Percentiles rank a stretch among this genome's conserved stretches.
phyloP scores from a whole-genome alignment of 1,284 basidiomycete species.

The Meripilus lineatus region DNA sequence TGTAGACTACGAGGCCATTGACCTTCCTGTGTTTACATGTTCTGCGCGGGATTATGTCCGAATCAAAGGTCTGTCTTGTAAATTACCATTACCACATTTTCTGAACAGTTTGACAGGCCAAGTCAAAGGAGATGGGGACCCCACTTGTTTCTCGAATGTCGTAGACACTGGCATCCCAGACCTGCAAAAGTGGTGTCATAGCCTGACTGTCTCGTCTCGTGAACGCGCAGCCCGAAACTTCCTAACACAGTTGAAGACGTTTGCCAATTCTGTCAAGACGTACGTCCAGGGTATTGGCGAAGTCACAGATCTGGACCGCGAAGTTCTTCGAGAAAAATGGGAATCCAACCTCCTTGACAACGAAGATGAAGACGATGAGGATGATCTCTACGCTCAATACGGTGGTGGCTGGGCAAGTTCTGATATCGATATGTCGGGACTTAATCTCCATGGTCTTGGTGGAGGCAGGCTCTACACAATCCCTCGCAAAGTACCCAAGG shows the following conservation, averaged over 20 bases:
- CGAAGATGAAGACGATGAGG: conserved; percentile 16
- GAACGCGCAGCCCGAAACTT: conserved; percentile 47
- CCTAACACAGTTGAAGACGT: conserved; percentile 41
- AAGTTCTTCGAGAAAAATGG: conserved; percentile 46
- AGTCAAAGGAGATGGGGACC: conserved; percentile 54
- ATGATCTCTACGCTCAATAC: conserved; percentile 21
- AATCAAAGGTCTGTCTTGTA: conserved; percentile 34
- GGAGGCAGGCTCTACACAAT: conserved; percentile 31
- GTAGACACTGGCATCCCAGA: conserved; percentile 53
- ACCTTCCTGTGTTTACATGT: conserved; percentile 58
- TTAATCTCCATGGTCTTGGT: conserved; percentile 24
- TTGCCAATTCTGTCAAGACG: conserved; percentile 40
- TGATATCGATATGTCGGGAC: conserved; percentile 26
- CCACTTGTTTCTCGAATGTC: conserved; percentile 48
- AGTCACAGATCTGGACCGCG: conserved; percentile 45
- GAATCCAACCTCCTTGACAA: conserved; percentile 31
- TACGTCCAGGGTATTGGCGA: conserved; percentile 48
- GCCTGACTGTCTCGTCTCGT: conserved; percentile 49
- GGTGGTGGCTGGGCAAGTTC: conserved; percentile 16
- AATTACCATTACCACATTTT: conserved; percentile 9
- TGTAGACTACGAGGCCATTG: conserved; percentile 56
- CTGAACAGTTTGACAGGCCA: conserved; percentile 32
- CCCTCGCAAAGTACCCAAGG: conserved; percentile 32
- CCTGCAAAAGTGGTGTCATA: conserved; percentile 55
- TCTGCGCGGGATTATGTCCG: conserved; percentile 59